A percentile compares a stretch with the other conserved stretches of the same genome.
Conservation (phyloP, 352 stramenopile genomes). For the Aphanomyces astaci region DNA sequence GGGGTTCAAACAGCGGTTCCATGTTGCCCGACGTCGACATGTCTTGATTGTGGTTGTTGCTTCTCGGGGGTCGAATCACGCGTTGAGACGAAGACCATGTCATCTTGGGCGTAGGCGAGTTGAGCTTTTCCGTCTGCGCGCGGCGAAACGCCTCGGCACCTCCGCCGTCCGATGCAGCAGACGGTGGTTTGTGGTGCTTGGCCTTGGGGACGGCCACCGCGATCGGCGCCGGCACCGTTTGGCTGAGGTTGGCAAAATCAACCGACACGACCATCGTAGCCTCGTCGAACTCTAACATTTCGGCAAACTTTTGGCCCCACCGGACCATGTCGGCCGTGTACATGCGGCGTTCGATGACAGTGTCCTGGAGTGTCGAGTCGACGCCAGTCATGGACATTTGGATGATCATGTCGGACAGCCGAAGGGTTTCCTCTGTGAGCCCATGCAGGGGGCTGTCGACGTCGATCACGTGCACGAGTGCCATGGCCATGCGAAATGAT, state of each 20-base stretch:
- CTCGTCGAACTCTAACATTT: conserved; percentile 72
- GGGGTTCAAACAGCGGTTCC: conserved; percentile 67
- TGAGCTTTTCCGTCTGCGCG: background rate
- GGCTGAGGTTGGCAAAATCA: conserved; percentile 73
- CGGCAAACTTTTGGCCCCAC: conserved; percentile 70
- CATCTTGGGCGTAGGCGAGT: conserved; percentile 2
- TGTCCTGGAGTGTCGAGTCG: conserved; percentile 76
- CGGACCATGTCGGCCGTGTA: conserved; percentile 69
- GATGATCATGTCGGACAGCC: conserved; percentile 64
- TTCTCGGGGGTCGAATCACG: background rate
- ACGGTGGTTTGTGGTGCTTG: background rate
- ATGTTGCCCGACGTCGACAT: conserved; percentile 35
- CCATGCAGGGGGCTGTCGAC: conserved; percentile 57
- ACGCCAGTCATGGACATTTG: conserved; percentile 72
- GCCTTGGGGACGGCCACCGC: background rate
- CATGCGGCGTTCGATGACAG: conserved; percentile 63
- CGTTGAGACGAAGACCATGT: conserved; percentile 9
- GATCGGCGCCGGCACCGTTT: conserved; percentile 33
- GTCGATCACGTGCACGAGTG: conserved; percentile 72
- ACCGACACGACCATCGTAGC: conserved; percentile 59
- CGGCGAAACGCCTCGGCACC: background rate
- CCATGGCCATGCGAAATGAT: conserved; percentile 77
- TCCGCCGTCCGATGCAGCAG: too few relatives aligned
- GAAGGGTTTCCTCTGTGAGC: conserved; percentile 49
- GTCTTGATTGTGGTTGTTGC: background rate